Evolutionary conservation across 176 grass and related monocot species (phyloP).

Genomic region (Lolium perenne): DNA sequence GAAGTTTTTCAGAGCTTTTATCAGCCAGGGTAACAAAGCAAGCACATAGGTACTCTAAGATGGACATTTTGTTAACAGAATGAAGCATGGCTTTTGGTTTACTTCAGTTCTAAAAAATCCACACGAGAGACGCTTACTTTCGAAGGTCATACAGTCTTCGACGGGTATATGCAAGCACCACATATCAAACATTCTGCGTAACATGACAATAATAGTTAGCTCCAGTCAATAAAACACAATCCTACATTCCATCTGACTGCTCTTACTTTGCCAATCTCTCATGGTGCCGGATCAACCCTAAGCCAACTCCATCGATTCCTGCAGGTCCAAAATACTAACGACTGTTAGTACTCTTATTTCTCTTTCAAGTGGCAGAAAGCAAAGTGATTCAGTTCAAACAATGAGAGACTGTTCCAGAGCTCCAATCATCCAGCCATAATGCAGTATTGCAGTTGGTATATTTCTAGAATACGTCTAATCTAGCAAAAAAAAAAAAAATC

Average conservation of each 20-base stretch:
- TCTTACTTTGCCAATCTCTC: conserved; percentile 77
- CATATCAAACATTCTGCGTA: conserved; percentile 80
- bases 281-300: conserved; percentile 77
- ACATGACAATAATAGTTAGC: background rate
- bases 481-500: background rate
- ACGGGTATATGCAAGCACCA: conserved; percentile 96
- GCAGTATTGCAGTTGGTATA: background rate
- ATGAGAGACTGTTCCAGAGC: too few species aligned
- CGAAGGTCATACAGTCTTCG: conserved; percentile 72
- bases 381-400: too few species aligned
- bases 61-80: background rate
- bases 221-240: background rate
- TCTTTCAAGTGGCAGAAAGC: background rate
- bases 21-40: background rate
- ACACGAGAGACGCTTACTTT: conserved; percentile 45
- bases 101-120: background rate
- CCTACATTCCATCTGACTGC: background rate
- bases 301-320: conserved; percentile 88
- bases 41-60: background rate
- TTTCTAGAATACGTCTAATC: conserved; percentile 2
- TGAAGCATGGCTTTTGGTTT: background rate
- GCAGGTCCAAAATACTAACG: conserved; percentile 14
- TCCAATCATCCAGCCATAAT: background rate
- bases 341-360: background rate
- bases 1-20: conserved; percentile 20